phyloP scores from a whole-genome alignment of 371 early-diverging fungal species.

The Mortierella sp. region DNA sequence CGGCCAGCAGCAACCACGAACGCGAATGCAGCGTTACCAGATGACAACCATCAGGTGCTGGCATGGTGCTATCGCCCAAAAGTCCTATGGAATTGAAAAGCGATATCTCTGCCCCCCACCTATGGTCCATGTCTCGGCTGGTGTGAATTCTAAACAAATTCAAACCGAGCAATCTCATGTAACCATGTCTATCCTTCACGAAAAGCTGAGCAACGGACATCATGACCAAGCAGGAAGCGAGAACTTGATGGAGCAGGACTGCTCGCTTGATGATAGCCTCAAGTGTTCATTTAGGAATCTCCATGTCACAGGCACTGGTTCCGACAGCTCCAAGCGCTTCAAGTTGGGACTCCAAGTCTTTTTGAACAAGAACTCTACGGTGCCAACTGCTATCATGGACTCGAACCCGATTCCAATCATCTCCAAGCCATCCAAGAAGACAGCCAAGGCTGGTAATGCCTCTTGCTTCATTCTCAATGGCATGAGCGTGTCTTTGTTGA shows the following conservation, averaged over 20 bases:
- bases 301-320: constrained; percentile 72
- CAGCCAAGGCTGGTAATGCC: constrained; percentile 77
- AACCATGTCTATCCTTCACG: constrained; percentile 66
- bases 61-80: constrained; percentile 79
- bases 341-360: constrained; percentile 66
- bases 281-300: constrained; percentile 61
- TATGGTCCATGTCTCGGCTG: constrained; percentile 68
- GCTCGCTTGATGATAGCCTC: constrained; percentile 29
- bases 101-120: constrained; percentile 85
- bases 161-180: constrained; percentile 62
- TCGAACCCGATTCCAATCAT: constrained; percentile 80
- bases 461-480: constrained; percentile 75
- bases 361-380: constrained; percentile 30
- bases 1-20: constrained; percentile 21
- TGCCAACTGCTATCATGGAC: constrained; percentile 65
- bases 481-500: constrained; percentile 74
- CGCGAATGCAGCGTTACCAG: constrained; percentile 43
- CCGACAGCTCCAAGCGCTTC: constrained; percentile 78
- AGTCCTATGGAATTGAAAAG: constrained; percentile 84
- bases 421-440: constrained; percentile 86
- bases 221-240: constrained; percentile 33
- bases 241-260: constrained; percentile 46
- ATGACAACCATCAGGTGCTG: constrained; percentile 66
- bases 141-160: constrained; percentile 20
- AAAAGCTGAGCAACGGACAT: constrained; percentile 16